Conservation (phyloP, 495 filamentous ascomycete species). For the Xylaria scruposa region DNA sequence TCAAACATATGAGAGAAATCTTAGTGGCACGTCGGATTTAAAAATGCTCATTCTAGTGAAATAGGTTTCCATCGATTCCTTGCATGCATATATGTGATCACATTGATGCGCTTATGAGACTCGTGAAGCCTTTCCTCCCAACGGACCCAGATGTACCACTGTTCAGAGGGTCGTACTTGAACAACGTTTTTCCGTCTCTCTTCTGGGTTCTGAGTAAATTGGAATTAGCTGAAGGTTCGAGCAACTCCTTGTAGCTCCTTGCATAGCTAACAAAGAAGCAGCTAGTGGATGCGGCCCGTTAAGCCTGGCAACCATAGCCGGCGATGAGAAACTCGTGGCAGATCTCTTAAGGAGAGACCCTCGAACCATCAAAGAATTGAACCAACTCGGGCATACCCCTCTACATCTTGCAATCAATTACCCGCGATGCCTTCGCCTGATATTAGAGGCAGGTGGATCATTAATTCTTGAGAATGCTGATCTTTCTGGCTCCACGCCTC, state of each 20-base stretch:
- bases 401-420: background rate
- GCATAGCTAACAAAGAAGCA: background rate
- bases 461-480: background rate
- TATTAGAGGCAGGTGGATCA: constrained; percentile 1
- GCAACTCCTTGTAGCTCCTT: too few species aligned
- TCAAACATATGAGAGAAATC: background rate
- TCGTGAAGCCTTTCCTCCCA: too few species aligned
- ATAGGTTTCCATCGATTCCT: too few species aligned
- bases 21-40: too few species aligned
- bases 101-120: too few species aligned
- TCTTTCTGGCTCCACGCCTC: background rate
- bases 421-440: background rate
- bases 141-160: too few species aligned
- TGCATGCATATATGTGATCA: too few species aligned
- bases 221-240: background rate
- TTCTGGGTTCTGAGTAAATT: too few species aligned
- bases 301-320: background rate
- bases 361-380: background rate
- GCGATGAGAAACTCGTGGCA: background rate
- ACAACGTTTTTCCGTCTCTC: too few species aligned
- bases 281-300: constrained; percentile 8
- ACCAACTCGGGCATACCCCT: background rate
- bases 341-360: background rate
- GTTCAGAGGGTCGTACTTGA: too few species aligned
- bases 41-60: too few species aligned